Evolutionary conservation across 768 basidiomycete species (phyloP).

Genomic region (Leccinum truebloodii): DNA sequence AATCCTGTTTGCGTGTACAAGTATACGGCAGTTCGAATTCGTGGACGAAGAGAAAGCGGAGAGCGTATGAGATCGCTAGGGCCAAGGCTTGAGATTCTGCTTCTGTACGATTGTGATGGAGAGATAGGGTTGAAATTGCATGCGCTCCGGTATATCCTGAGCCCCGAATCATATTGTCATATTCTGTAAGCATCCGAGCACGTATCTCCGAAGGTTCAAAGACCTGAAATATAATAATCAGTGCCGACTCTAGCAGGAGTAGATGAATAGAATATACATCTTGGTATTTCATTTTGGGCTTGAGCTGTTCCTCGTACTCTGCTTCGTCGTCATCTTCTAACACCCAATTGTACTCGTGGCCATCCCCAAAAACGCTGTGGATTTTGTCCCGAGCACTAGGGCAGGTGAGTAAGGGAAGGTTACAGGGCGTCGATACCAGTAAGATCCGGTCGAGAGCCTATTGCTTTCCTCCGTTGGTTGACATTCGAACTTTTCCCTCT

Average conservation of each 20-base stretch:
- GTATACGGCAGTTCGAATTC: constrained; percentile 30
- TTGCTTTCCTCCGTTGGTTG: constrained; percentile 59
- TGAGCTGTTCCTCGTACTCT: constrained; percentile 47
- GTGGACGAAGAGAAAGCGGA: constrained; percentile 44
- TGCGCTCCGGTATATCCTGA: constrained; percentile 63
- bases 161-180: too few species aligned
- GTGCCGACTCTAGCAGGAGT: constrained; percentile 4
- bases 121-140: constrained; percentile 80
- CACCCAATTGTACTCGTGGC: constrained; percentile 83
- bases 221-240: constrained; percentile 55
- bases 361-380: constrained; percentile 58
- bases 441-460: constrained; percentile 65
- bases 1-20: constrained; percentile 91
- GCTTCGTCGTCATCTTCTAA: constrained; percentile 74
- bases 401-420: constrained; percentile 13
- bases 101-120: constrained; percentile 64
- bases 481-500: constrained; percentile 60
- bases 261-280: constrained; percentile 53
- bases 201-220: constrained; percentile 98
- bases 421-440: constrained; percentile 70
- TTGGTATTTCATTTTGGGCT: constrained; percentile 78
- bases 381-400: constrained; percentile 92
- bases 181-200: constrained; percentile 80
- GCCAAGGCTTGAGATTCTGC: constrained; percentile 42
- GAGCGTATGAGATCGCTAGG: too few species aligned